Percentiles rank a stretch among this genome's conserved stretches.
phyloP scores from a whole-genome alignment of 108 stramenopile species.

The Mediolabrus comicus region DNA sequence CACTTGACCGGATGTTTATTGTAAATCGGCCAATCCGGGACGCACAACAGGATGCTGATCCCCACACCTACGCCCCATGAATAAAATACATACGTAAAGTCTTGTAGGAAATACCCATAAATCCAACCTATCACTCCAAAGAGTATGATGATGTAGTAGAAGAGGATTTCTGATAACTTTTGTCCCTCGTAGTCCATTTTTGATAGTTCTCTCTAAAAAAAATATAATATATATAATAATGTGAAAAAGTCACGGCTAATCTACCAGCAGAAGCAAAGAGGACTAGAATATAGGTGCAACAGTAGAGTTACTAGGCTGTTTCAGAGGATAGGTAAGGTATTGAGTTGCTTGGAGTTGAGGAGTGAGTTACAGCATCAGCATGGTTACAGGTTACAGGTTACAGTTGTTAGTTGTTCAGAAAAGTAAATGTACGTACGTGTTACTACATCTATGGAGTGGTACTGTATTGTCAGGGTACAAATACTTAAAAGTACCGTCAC shows the following conservation, averaged over 20 bases:
- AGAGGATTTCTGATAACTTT: conserved; percentile 77
- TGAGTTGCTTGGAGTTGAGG: too few relatives aligned
- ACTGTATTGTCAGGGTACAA: too few relatives aligned
- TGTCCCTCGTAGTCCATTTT: conserved; percentile 92
- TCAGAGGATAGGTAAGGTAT: too few relatives aligned
- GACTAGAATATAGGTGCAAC: too few relatives aligned
- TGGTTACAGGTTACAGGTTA: too few relatives aligned
- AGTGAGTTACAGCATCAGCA: too few relatives aligned
- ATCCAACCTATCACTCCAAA: conserved; percentile 87
- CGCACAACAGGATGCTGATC: conserved; percentile 77
- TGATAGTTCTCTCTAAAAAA: not conserved
- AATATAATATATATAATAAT: not conserved
- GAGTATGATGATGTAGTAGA: conserved; percentile 79
- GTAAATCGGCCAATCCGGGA: conserved; percentile 91
- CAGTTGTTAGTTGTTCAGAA: too few relatives aligned
- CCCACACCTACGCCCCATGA: conserved; percentile 81
- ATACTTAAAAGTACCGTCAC: too few relatives aligned
- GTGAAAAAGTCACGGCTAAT: not conserved
- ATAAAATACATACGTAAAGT: conserved; percentile 83
- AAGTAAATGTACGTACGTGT: too few relatives aligned
- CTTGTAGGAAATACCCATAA: conserved; percentile 84
- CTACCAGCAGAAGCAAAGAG: not conserved
- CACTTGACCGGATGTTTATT: conserved; percentile 88
- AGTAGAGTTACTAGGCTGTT: too few relatives aligned
- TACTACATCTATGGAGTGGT: too few relatives aligned